Base-by-base conservation (phyloP, 2,329 filamentous ascomycete genomes). In the Didymella sp. region DNA sequence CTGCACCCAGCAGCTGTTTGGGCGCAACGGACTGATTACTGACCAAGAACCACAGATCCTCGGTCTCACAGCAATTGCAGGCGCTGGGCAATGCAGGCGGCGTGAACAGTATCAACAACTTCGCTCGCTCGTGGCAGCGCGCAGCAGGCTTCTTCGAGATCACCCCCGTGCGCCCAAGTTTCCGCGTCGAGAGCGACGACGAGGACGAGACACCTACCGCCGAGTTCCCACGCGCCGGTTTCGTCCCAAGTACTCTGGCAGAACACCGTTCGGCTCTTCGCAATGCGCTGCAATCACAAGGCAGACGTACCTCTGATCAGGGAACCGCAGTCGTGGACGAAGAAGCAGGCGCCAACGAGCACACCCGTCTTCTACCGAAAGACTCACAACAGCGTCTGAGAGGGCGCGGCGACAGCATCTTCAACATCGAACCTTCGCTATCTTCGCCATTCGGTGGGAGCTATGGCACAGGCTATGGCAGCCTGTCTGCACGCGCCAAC, bases 101-200 rank as follows among this genome's bases (percentile, higher is more conserved):
- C 47, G 89, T 93, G 59, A 98, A 98, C 80, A 96, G 91, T 76
- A 90, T 98, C 68, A 89, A 95, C 71, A 96, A 93, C 70, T 98
- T 98, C 73, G 91, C 93, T 41, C 86, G 90, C 59, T 96, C 91
- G 67, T 96, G 92, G 90, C 91, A 94, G 77, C 88, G 94, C 73
- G 94, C 94, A 33, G 92, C 92, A 24, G 89, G 85, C 55, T 98
- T 98, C 76, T 85, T 87, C 62, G 93, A 97, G 75, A 91, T 96
- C 65, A 88, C 95, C 30, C 91, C 92, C 5, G 88, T 90, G 52
- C 86, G 88, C 15, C 87, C 88, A 13, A 89, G 90, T 30, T 92
- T 96, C 72, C 81, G 91, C 50, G 72, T 81, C 48, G 72, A 70
- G 38, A 72, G 72, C 12, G 77, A 77, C 7, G 74, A 75, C 46